phyloP scores from a whole-genome alignment of 73 alveolate species.

The Uronychia setigera region DNA sequence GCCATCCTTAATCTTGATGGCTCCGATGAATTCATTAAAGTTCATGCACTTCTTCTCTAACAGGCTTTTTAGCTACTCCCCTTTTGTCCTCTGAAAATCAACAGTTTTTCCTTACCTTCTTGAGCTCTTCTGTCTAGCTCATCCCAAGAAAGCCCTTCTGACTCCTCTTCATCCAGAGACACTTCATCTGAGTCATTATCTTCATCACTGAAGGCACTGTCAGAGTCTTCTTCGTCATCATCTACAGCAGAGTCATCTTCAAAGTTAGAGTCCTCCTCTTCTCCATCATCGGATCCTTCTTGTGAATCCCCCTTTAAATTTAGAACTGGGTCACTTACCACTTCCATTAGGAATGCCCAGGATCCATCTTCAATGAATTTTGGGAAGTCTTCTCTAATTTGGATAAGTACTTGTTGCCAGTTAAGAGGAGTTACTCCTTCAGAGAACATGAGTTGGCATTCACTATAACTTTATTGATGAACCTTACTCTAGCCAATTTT shows the following conservation, averaged over 20 bases:
- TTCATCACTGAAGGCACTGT: slow-evolving; percentile 57
- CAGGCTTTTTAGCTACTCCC: no score
- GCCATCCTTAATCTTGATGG: slow-evolving; percentile 75
- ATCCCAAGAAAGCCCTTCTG: slow-evolving; percentile 88
- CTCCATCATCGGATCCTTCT: slow-evolving; percentile 45
- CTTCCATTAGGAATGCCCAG: slow-evolving; percentile 91
- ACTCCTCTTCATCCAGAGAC: slow-evolving; percentile 71
- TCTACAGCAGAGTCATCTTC: slow-evolving; percentile 78
- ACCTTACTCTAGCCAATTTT: slow-evolving; percentile 80
- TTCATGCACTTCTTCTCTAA: no score
- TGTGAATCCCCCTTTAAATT: slow-evolving; percentile 19
- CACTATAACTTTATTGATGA: background rate
- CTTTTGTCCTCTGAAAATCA: no score
- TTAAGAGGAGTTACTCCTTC: slow-evolving; percentile 89
- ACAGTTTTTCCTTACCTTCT: slow-evolving; percentile 78
- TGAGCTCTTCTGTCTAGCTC: slow-evolving; percentile 77
- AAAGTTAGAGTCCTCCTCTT: slow-evolving; percentile 67
- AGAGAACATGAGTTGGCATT: slow-evolving; percentile 83
- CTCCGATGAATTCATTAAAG: slow-evolving; percentile 78
- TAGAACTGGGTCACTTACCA: slow-evolving; percentile 38
- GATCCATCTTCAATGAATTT: slow-evolving; percentile 92
- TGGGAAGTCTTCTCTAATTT: slow-evolving; percentile 85
- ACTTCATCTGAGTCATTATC: slow-evolving; percentile 70
- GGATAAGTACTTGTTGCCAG: slow-evolving; percentile 85
- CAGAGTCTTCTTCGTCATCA: slow-evolving; percentile 79